Evolutionary conservation across 2,329 filamentous ascomycete genomes (phyloP), one percentile per base, ranked within the genome.

Genomic region (Xylariaceae sp.): DNA sequence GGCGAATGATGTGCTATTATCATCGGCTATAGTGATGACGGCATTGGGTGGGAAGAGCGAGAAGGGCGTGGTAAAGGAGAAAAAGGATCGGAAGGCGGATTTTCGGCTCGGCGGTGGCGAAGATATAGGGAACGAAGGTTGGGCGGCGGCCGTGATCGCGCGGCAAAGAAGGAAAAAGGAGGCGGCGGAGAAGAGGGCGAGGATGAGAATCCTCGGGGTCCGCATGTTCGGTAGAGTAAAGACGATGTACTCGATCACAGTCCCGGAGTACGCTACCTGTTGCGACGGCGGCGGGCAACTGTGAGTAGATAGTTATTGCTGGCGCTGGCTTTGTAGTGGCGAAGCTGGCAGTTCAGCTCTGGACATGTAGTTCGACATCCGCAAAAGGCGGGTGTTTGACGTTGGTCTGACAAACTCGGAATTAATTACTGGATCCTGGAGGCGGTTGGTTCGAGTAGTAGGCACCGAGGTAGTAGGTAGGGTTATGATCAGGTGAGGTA

Each of bases 1-100:
- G 53, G 95, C 80, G 74, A 99, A 99, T 64, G 95, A 95, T 9
- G 94, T 99, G 63, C 90, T 96, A 72, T 99, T 99, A 73, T 99
- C 94, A 72, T 97, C 91, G 67, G 91, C 96, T 58, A 99, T 80
- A 71, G 89, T 96, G 69, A 99, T 96, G 65, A 95, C 88, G 47
- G 94, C 94, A 61, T 94, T 96, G 3, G 91, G 91, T 3, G 92
- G 91, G 69, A 99, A 99, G 27, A 99, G 83, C 26, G 89, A 91
- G 60, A 91, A 89, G 0, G 91, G 86, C 4, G 85, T 78, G 56
- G 84, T 84, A 71, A 89, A 88, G 60, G 86, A 86, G 71, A 89
- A 84, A 60, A 89, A 74, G 40, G 80, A 76, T 54, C 74, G 74
- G 47, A 85, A 69, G 53, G 79, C 72, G 35, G 77, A 74, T 56